Conservation (phyloP, 108 stramenopile species). For the Fragilaria radians region DNA sequence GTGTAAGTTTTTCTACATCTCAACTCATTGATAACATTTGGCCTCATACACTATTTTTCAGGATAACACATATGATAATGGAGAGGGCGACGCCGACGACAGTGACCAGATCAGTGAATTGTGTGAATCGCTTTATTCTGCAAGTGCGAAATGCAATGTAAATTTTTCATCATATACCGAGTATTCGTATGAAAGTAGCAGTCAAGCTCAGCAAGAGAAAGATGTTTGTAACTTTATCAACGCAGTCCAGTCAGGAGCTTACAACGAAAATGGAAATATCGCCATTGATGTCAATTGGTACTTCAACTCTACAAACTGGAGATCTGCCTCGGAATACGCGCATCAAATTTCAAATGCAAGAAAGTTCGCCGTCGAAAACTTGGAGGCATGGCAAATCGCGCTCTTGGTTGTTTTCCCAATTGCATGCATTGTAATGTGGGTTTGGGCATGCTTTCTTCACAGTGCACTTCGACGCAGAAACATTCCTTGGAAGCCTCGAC, state of each 20-base stretch:
- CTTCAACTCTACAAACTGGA: constrained; percentile 7
- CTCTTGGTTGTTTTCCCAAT: neutral
- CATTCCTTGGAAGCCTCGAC: constrained; percentile 6
- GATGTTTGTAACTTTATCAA: constrained; percentile 6
- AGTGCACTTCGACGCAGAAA: neutral
- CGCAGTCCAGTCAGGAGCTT: constrained; percentile 16
- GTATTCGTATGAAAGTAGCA: neutral
- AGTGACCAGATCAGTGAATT: constrained; percentile 22
- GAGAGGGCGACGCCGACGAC: constrained; percentile 19
- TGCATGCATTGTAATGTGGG: neutral
- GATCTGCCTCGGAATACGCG: neutral
- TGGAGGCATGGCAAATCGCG: neutral
- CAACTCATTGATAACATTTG: neutral
- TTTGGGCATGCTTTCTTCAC: constrained; percentile 4
- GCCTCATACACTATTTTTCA: too few relatives aligned
- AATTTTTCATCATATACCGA: constrained; percentile 7
- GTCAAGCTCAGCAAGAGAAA: neutral
- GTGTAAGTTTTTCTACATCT: constrained; percentile 20
- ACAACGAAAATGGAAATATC: constrained; percentile 33
- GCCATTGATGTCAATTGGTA: constrained; percentile 6
- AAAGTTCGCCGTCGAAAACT: neutral
- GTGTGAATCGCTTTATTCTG: constrained; percentile 37
- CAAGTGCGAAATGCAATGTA: constrained; percentile 49
- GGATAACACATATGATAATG: constrained; percentile 12
- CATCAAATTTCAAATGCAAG: neutral